phyloP scores from a whole-genome alignment of 805 yeast genomes.

The Blastobotrys terrestris region DNA sequence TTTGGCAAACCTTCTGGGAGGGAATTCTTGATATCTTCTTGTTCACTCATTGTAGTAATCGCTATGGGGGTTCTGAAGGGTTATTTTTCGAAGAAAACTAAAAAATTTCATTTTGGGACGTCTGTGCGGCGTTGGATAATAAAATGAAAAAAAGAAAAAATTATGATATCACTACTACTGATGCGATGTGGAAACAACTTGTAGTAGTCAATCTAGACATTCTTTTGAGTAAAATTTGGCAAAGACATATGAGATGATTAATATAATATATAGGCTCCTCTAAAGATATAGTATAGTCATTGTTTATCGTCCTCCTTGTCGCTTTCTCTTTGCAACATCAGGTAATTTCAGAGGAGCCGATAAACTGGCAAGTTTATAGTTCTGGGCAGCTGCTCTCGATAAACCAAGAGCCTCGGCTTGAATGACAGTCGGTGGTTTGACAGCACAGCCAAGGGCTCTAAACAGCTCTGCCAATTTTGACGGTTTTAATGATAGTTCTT shows the following conservation, averaged over 20 bases:
- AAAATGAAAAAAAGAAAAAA: too few species aligned
- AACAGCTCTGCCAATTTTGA: conserved; percentile 61
- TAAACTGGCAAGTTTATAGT: conserved; percentile 74
- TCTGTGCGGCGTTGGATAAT: conserved; percentile 1
- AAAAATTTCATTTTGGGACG: background rate
- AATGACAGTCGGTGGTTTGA: conserved; percentile 54
- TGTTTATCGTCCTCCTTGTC: conserved; percentile 6
- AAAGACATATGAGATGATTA: too few species aligned
- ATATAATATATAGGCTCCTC: too few species aligned
- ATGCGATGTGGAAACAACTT: too few species aligned
- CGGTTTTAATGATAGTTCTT: conserved; percentile 77
- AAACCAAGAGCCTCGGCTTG: conserved; percentile 34
- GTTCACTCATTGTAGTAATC: background rate
- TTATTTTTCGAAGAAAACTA: background rate
- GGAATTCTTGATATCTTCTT: background rate
- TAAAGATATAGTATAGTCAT: background rate
- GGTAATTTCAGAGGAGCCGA: conserved; percentile 89
- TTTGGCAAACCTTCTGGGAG: background rate
- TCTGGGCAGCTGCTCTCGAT: conserved; percentile 32
- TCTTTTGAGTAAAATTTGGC: too few species aligned
- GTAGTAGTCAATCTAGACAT: too few species aligned
- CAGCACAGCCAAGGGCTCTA: conserved; percentile 74
- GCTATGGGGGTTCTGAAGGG: conserved; percentile 1
- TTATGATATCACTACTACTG: too few species aligned
- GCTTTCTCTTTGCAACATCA: conserved; percentile 57